Evolutionary conservation across 176 grass and related monocot genomes (phyloP).

Genomic region (Coix lacrymajobi): DNA sequence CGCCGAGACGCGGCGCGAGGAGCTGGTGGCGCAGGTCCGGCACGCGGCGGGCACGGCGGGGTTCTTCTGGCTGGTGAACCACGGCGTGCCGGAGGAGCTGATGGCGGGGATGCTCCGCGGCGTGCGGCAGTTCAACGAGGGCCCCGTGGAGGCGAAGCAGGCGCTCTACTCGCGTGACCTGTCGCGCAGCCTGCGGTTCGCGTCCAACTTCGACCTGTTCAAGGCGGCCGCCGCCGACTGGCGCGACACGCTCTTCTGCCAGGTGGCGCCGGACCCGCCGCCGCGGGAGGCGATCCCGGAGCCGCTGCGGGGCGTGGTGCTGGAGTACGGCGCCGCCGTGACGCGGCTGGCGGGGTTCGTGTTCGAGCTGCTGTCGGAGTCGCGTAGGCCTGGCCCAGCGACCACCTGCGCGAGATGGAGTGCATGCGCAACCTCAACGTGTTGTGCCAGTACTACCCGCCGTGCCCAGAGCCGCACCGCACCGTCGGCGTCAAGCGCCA

Average conservation of each 20-base stretch:
- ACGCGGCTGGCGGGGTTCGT: neutral
- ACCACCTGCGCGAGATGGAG: neutral
- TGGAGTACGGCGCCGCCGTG: neutral
- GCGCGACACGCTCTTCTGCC: neutral
- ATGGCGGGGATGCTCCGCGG: neutral
- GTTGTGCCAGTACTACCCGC: slow-evolving; percentile 45
- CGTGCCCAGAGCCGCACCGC: slow-evolving; percentile 45
- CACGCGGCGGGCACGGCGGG: neutral
- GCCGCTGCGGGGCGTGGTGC: neutral
- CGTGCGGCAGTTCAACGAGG: neutral
- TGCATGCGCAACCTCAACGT: neutral
- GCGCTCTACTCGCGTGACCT: neutral
- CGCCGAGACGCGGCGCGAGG: neutral
- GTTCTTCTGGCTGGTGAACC: neutral
- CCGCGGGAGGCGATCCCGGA: neutral
- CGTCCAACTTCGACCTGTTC: neutral
- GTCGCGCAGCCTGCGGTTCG: neutral
- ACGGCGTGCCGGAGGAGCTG: neutral
- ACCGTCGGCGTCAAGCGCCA: neutral
- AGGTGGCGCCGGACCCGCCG: neutral
- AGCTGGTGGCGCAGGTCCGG: neutral
- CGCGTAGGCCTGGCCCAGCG: neutral
- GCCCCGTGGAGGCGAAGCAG: neutral
- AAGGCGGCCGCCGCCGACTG: neutral
- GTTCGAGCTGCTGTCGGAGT: slow-evolving; percentile 6